Evolutionary conservation across 2,329 filamentous ascomycete genomes (phyloP), one percentile per base, ranked within the genome.

Genomic region (Pseudopithomyces maydicus): DNA sequence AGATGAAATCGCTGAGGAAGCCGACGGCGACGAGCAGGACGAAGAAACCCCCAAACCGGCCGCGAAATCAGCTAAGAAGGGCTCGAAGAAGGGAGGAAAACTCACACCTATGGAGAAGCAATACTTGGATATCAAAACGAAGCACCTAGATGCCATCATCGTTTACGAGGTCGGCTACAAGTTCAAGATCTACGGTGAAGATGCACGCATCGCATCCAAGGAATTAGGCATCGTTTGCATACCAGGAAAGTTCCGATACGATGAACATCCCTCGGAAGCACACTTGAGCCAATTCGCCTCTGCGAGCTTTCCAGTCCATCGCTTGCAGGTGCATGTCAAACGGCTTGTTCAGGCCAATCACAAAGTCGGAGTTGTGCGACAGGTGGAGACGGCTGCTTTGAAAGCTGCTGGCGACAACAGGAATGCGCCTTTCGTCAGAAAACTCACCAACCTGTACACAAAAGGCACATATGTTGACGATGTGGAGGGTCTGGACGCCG

Each of bases 381-480:
- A 99, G 76, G 82, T 97, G 26, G 95, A 99, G 77, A 99, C 95
- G 0, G 95, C 95, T 2, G 95, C 95, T 0, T 80, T 99, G 58
- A 99, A 99, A 74, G 96, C 96, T 62, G 95, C 88, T 1, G 94
- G 95, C 43, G 92, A 97, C 73, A 99, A 98, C 75, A 87, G 91
- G 56, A 97, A 97, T 71, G 86, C 92, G 0, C 93, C 95, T 0
- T 99, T 99, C 67, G 86, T 92, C 36, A 88, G 95, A 35, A 95
- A 96, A 68, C 86, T 99, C 68, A 98, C 95, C 15, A 97, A 96
- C 70, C 83, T 99, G 6, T 99, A 99, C 77, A 99, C 95, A 8
- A 99, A 98, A 75, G 95, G 93, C 42, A 99, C 95, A 2, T 99
- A 98, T 67, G 89, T 99, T 55, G 95, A 98, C 70, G 95, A 99